Evolutionary conservation across 2,329 filamentous ascomycete genomes (phyloP).

Genomic region (Pestalotiopsis sp.): DNA sequence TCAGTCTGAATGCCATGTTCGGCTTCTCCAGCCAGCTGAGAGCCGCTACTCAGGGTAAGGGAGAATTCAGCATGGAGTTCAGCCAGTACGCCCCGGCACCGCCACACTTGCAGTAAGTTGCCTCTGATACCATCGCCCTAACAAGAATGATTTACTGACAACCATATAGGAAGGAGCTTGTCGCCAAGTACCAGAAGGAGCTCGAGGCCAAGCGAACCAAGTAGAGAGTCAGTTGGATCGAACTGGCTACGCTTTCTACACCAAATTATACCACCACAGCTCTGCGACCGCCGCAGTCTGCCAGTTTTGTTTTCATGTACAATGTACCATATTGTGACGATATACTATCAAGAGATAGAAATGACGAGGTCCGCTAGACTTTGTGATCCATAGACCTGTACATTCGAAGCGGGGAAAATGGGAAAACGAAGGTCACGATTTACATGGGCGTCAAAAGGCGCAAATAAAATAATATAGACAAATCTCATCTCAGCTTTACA

Average conservation of each 20-base stretch:
- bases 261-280: not conserved
- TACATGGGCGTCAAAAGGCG: not conserved
- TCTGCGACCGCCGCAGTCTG: not conserved
- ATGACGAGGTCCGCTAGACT: conserved; percentile 1
- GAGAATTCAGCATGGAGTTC: conserved; percentile 99
- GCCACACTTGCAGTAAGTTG: conserved; percentile 81
- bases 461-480: not conserved
- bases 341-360: conserved; percentile 10
- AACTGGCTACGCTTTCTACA: not conserved
- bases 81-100: conserved; percentile 91
- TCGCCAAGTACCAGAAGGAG: conserved; percentile 63
- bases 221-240: conserved; percentile 32
- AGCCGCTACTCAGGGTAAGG: conserved; percentile 95
- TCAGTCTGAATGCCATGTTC: conserved; percentile 96
- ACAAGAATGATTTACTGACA: conserved; percentile 24
- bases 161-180: conserved; percentile 54
- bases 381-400: conserved; percentile 10
- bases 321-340: conserved; percentile 10
- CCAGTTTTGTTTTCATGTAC: conserved; percentile 2
- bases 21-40: conserved; percentile 91
- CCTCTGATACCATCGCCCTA: not conserved
- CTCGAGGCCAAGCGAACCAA: conserved; percentile 59
- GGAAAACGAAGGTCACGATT: conserved; percentile 1
- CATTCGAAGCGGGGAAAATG: not conserved
- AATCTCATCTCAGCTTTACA: not conserved